Percentiles rank a stretch among this genome's conserved stretches.
phyloP scores from a whole-genome alignment of 352 stramenopile genomes.

The Phytophthora tentaculata region DNA sequence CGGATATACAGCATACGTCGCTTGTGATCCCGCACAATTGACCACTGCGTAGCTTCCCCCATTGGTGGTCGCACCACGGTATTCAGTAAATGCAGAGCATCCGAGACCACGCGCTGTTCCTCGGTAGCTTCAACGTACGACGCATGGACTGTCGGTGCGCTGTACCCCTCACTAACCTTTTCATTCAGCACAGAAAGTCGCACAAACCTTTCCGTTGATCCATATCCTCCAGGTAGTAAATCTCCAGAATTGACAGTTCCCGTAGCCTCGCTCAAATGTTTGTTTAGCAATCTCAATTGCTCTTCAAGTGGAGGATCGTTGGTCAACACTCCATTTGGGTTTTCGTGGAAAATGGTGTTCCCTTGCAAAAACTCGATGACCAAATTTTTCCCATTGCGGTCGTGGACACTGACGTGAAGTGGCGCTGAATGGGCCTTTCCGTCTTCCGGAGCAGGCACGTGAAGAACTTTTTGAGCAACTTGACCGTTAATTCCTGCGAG shows the following conservation, averaged over 20 bases:
- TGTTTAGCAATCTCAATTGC: slow-evolving; percentile 47
- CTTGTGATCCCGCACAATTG: slow-evolving; percentile 72
- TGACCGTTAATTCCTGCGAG: slow-evolving; percentile 58
- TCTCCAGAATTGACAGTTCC: slow-evolving; percentile 28
- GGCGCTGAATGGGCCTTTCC: slow-evolving; percentile 40
- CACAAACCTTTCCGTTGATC: slow-evolving; percentile 59
- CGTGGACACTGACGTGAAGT: slow-evolving; percentile 72
- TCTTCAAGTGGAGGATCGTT: slow-evolving; percentile 68
- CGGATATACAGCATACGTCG: slow-evolving; percentile 71
- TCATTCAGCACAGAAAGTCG: slow-evolving; percentile 74
- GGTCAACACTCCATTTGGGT: slow-evolving; percentile 69
- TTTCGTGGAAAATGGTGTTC: slow-evolving; percentile 61
- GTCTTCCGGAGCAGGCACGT: slow-evolving; percentile 22
- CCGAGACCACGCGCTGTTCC: slow-evolving; percentile 61
- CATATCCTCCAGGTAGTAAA: slow-evolving; percentile 58
- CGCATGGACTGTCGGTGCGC: slow-evolving; percentile 24
- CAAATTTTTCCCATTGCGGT: slow-evolving; percentile 63
- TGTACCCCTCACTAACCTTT: slow-evolving; percentile 46
- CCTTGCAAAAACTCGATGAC: slow-evolving; percentile 79
- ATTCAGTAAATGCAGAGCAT: slow-evolving; percentile 70
- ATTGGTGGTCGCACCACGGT: slow-evolving; percentile 59
- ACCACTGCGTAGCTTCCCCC: slow-evolving; percentile 68
- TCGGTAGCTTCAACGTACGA: slow-evolving; percentile 63
- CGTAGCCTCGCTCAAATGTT: slow-evolving; percentile 20
- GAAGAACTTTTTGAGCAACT: slow-evolving; percentile 30